Evolutionary conservation across 1,284 basidiomycete genomes (phyloP).

Genomic region (Tylopilus orsonianus): DNA sequence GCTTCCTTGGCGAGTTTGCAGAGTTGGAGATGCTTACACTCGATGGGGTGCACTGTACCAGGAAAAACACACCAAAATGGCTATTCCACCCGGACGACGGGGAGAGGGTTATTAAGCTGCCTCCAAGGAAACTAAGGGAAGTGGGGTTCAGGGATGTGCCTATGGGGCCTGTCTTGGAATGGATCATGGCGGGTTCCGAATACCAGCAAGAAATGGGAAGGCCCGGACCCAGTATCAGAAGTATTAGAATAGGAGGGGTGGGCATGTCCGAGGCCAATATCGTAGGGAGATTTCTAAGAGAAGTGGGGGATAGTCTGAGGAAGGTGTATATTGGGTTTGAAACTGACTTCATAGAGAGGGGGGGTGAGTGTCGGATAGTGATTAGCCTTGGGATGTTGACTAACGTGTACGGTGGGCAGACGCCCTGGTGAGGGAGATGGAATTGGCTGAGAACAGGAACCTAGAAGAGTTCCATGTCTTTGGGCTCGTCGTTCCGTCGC

Average conservation of each 20-base stretch:
- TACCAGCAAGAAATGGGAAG: slow-evolving; percentile 11
- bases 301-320: slow-evolving; percentile 19
- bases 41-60: slow-evolving; percentile 31
- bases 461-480: slow-evolving; percentile 35
- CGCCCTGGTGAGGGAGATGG: slow-evolving; percentile 28
- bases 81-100: slow-evolving; percentile 6
- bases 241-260: slow-evolving; percentile 31
- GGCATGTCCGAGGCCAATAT: slow-evolving; percentile 26
- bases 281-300: slow-evolving; percentile 29
- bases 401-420: slow-evolving; percentile 20
- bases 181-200: slow-evolving; percentile 25
- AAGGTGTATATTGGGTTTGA: slow-evolving; percentile 34
- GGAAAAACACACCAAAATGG: slow-evolving; percentile 15
- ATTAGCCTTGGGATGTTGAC: neutral
- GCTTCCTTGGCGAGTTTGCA: slow-evolving; percentile 29
- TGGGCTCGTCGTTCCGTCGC: slow-evolving; percentile 34
- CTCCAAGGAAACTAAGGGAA: slow-evolving; percentile 24
- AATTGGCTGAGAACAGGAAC: slow-evolving; percentile 24
- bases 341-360: slow-evolving; percentile 31
- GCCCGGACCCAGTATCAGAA: slow-evolving; percentile 17
- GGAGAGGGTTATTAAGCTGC: slow-evolving; percentile 15
- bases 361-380: slow-evolving; percentile 26
- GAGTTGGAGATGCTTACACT: slow-evolving; percentile 30
- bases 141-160: slow-evolving; percentile 28
- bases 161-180: slow-evolving; percentile 28